Evolutionary conservation across 768 basidiomycete species (phyloP), one percentile per base, ranked within the genome.

Genomic region (Pleurotus tuber-regium): DNA sequence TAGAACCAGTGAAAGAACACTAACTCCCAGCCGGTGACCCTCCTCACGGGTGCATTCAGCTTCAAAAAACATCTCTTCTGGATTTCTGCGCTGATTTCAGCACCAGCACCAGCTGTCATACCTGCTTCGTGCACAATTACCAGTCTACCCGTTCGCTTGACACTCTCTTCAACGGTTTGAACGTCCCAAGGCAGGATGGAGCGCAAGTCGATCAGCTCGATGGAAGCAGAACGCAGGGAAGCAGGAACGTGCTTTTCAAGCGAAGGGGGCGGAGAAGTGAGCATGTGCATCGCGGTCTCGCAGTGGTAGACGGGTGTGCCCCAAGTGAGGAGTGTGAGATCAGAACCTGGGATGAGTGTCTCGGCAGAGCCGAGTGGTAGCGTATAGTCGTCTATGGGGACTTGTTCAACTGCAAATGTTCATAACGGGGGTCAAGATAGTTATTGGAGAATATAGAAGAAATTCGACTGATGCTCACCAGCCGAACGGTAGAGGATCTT

Each of bases 21-120:
- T 79, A 61, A 95, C 93, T 97, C 94, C 95, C 95, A 98, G 24
- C 90, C 92, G 2, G 89, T 83, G 14, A 98, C 82, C 33, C 93
- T 73, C 61, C 79, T 87, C 19, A 98, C 87, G 0, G 94, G 94
- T 6, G 94, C 93, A 50, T 91, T 82, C 43, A 98, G 69, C 65
- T 86, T 87, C 61, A 97, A 72, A 71, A 97, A 97, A 57, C 89
- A 92, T 53, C 87, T 73, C 67, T 87, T 87, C 71, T 92, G 92
- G 4, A 98, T 73, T 68, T 95, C 91, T 0, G 91, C 89, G n/a
- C 87, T 85, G 36, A 98, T 90, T 64, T 98, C 92, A 10, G 86
- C 87, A 9, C 92, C 93, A n/a, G 86, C 88, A 18, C 94, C 91
- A 2, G 84, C 92, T 2, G 87, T 89, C 63, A 83, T 79, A 2